Conservation (phyloP, 257 asterid species). For the Schizonepeta tenuifolia region DNA sequence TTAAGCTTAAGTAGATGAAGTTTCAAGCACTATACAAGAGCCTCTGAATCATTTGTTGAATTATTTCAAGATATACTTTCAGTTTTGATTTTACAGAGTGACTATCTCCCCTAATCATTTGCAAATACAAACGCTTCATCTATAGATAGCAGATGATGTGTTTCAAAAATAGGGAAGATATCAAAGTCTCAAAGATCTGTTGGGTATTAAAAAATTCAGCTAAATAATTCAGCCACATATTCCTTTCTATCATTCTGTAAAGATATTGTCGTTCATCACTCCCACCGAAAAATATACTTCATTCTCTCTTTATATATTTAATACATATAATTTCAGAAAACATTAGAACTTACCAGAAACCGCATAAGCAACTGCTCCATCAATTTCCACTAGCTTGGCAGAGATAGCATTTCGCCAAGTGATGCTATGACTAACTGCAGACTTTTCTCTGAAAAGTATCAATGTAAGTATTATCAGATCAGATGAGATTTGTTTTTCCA, state of each 20-base stretch:
- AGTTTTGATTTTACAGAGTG: slow-evolving; percentile 16
- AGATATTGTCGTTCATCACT: neutral
- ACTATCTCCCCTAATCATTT: neutral
- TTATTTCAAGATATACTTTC: slow-evolving; percentile 9
- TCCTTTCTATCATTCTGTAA: neutral
- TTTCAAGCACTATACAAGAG: slow-evolving; percentile 4
- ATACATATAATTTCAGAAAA: neutral
- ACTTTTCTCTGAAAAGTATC: slow-evolving; percentile 59
- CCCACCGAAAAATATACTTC: neutral
- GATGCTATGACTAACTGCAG: slow-evolving; percentile 83
- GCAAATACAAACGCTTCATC: slow-evolving; percentile 1
- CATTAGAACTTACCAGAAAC: slow-evolving; percentile 61
- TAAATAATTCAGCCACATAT: neutral
- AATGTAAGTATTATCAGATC: slow-evolving; percentile 7
- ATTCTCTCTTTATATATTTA: neutral
- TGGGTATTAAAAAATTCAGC: neutral
- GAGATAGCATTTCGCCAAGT: slow-evolving; percentile 65
- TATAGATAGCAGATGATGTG: neutral
- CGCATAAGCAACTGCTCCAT: slow-evolving; percentile 69
- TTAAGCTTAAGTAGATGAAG: neutral
- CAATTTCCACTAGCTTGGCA: slow-evolving; percentile 61
- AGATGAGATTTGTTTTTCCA: neutral
- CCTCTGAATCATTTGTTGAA: slow-evolving; percentile 34
- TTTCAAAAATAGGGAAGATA: neutral
- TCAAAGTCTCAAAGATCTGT: neutral